phyloP scores from a whole-genome alignment of 2,329 filamentous ascomycete species.

The Claviceps sp. region DNA sequence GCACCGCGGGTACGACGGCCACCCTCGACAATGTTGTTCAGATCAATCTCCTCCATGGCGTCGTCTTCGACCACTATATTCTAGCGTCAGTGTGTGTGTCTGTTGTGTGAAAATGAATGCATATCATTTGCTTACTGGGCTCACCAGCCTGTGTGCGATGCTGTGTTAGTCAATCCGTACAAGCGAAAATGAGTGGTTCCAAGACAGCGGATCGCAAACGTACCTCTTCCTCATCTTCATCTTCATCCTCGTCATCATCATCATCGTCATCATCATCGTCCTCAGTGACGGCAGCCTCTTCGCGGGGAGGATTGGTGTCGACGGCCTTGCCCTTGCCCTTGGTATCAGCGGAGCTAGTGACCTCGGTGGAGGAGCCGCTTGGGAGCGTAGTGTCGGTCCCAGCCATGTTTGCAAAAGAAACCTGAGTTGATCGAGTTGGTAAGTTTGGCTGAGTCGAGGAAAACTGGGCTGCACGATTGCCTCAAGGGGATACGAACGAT shows the following conservation, averaged over 20 bases:
- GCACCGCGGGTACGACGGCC: constrained; percentile 82
- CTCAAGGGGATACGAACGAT: neutral
- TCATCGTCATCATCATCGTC: constrained; percentile 65
- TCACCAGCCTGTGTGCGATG: constrained; percentile 13
- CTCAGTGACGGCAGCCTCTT: constrained; percentile 51
- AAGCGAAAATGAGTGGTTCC: neutral
- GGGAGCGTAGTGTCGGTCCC: constrained; percentile 36
- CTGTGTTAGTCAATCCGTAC: constrained; percentile 11
- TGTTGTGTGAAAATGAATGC: neutral
- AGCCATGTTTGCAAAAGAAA: constrained; percentile 22
- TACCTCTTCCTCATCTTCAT: constrained; percentile 27
- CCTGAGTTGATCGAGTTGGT: neutral
- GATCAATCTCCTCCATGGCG: constrained; percentile 83
- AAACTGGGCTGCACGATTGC: neutral
- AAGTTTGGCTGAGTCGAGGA: too few species aligned
- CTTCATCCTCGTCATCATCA: constrained; percentile 34
- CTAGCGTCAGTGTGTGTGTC: neutral
- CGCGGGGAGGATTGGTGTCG: constrained; percentile 38
- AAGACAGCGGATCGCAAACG: constrained; percentile 1
- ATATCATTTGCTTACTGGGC: constrained; percentile 13
- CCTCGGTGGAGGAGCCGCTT: constrained; percentile 27
- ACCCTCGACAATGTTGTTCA: constrained; percentile 68
- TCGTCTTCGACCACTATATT: constrained; percentile 44
- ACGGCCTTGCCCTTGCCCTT: constrained; percentile 84
- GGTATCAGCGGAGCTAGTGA: constrained; percentile 31